Percentiles rank a stretch among this genome's conserved stretches.
Evolutionary conservation across 257 asterid species (phyloP).

Genomic region (Fraxinus quadrangulata): DNA sequence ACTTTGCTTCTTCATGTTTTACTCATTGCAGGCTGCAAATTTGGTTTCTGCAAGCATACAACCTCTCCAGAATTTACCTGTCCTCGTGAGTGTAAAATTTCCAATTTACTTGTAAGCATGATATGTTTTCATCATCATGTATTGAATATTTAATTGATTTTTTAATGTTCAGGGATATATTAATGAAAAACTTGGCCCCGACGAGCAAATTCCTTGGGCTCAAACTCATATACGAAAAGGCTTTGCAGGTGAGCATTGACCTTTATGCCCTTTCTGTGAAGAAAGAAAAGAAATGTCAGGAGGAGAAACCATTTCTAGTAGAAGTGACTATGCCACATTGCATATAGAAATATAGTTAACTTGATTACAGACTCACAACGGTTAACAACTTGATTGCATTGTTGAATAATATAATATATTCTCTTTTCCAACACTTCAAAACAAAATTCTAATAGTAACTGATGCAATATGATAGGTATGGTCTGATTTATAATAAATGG

Average conservation of each 20-base stretch:
- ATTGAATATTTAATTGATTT: slow-evolving; percentile 14
- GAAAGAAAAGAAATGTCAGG: not conserved
- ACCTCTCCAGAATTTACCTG: slow-evolving; percentile 17
- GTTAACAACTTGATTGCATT: not conserved
- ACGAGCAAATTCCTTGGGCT: slow-evolving; percentile 70
- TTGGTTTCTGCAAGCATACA: not conserved
- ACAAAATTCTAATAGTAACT: not conserved
- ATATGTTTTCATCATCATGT: not conserved
- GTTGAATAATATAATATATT: slow-evolving; percentile 3
- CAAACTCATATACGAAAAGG: slow-evolving; percentile 54
- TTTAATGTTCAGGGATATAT: slow-evolving; percentile 43
- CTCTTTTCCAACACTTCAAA: not conserved
- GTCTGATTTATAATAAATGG: slow-evolving; percentile 1
- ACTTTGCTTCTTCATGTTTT: not conserved
- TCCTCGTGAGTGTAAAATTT: slow-evolving; percentile 46
- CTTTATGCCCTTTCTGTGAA: not conserved
- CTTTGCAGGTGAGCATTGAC: slow-evolving; percentile 60
- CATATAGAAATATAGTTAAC: not conserved
- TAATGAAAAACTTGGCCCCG: slow-evolving; percentile 69
- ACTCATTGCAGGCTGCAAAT: not conserved
- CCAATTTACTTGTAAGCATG: not conserved
- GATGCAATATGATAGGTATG: not conserved
- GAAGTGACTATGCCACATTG: not conserved
- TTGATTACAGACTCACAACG: not conserved
- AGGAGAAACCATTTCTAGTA: slow-evolving; percentile 15